Conservation (phyloP, 345 rosid genomes). For the Citrus mangshanensis region DNA sequence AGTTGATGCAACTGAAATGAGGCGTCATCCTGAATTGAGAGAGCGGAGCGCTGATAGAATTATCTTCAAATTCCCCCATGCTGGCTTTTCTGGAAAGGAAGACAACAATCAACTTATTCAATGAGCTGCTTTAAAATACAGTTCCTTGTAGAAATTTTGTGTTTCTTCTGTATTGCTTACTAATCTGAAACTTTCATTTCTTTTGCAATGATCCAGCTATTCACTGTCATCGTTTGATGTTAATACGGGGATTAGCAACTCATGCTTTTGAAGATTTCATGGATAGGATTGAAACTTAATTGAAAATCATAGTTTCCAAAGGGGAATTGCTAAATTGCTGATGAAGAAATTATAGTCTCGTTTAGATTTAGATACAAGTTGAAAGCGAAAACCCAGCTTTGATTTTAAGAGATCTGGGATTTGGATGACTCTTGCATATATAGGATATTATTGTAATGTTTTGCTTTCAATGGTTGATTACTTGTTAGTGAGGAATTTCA, state of each 20-base stretch:
- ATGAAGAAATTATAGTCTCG: not conserved
- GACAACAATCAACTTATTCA: constrained; percentile 13
- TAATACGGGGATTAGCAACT: too few relatives aligned
- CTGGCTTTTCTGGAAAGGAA: too few relatives aligned
- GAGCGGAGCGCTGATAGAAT: constrained; percentile 42
- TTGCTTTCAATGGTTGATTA: not conserved
- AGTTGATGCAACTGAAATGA: constrained; percentile 49
- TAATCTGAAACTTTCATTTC: too few relatives aligned
- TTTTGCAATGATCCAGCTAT: too few relatives aligned
- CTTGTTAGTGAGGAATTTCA: too few relatives aligned
- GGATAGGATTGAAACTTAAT: not conserved
- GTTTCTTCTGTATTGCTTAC: not conserved
- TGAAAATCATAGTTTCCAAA: not conserved
- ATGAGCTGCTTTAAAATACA: constrained; percentile 17
- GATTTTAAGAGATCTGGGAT: not conserved
- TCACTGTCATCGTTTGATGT: not conserved
- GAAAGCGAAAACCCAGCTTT: not conserved
- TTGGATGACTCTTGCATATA: not conserved
- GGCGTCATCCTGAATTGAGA: constrained; percentile 22
- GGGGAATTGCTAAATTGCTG: not conserved
- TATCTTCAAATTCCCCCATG: constrained; percentile 24
- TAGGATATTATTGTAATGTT: not conserved
- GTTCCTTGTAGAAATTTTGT: not conserved
- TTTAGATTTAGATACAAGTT: not conserved
- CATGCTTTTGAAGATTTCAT: too few relatives aligned